These are phyloP conservation scores for Perilla frutescens DNA, from an alignment of 257 asterid species.

Conservation along the genomic window DNA sequence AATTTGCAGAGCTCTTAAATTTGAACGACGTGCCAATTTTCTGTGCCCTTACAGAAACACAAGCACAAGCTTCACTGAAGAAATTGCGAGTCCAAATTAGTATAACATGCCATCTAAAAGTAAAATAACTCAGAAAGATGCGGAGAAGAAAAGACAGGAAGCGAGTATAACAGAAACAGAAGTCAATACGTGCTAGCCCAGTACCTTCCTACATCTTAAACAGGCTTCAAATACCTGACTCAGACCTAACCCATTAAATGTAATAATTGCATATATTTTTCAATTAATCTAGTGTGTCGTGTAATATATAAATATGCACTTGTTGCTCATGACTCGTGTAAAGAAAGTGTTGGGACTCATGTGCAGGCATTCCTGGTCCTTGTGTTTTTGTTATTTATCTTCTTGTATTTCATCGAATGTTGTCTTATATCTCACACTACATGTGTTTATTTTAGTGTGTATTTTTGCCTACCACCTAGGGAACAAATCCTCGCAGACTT, in stretches of 20 bases:
- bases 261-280: no score
- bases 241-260: no score
- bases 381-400: background rate
- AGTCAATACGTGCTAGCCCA: background rate
- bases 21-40: conserved; percentile 34
- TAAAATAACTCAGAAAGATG: background rate
- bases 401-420: background rate
- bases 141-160: background rate
- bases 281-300: background rate
- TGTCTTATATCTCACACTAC: background rate
- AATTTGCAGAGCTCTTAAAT: conserved; percentile 38
- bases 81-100: conserved; percentile 30
- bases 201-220: background rate
- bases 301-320: background rate
- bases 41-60: conserved; percentile 33
- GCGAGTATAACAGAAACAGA: background rate
- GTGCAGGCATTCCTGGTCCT: background rate
- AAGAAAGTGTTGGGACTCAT: background rate
- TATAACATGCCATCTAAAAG: conserved; percentile 6
- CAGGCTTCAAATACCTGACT: background rate
- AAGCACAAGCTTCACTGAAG: conserved; percentile 51
- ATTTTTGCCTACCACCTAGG: no score
- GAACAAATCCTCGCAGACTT: no score
- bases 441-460: no score
- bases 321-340: conserved; percentile 6